Base-by-base conservation (phyloP, 192 early-diverging fungal species). In the Lunasporangiospora selenospora region DNA sequence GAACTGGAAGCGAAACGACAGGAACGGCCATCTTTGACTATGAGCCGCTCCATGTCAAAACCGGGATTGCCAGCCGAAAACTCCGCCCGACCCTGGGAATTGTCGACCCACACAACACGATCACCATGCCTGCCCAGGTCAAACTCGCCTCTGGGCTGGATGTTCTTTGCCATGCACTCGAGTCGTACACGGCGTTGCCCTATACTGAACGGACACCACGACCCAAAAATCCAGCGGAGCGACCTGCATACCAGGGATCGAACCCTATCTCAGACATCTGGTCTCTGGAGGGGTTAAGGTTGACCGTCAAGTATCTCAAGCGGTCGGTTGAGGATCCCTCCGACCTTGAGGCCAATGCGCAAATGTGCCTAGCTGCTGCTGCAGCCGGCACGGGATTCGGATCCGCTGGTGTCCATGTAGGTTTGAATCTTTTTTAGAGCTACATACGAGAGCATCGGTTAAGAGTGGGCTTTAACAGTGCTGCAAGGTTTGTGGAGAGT, bases 21-120 rank as follows among this genome's bases (percentile, higher is more conserved):
- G 94, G 94, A n/a, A 89, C 90, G 5, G 83, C 94, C n/a, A 96
- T 96, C 65, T 96, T 96, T 62, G 94, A 96, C 62, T 90, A 93
- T 78, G 88, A 88, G 46, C 88, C 88, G 12, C 82, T 89, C 53
- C 78, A 85, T 36, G 88, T 90, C 73, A 96, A 96, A 84, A 96
- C 94, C 5, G 94, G 94, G 13, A 96, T 96, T 62, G 90, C 94
- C 50, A 85, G 84, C 49, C 87, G 94, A 44, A 87, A 89, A 29
- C 75, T 96, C 37, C 93, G 92, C 48, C 94, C 94, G 3, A 77
- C 88, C 49, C 81, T 96, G 32, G 94, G 92, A 15, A 89, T 96
- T 60, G 87, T 96, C 11, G 94, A 96, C 62, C 92, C 94, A 27
- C 76, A 91, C 50, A 96, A 96, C 82, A 94, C 92, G 0, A 80